A percentile compares a stretch with the other conserved stretches of the same genome.
Conservation (phyloP, 1,284 basidiomycete genomes). For the Melampsora americana region DNA sequence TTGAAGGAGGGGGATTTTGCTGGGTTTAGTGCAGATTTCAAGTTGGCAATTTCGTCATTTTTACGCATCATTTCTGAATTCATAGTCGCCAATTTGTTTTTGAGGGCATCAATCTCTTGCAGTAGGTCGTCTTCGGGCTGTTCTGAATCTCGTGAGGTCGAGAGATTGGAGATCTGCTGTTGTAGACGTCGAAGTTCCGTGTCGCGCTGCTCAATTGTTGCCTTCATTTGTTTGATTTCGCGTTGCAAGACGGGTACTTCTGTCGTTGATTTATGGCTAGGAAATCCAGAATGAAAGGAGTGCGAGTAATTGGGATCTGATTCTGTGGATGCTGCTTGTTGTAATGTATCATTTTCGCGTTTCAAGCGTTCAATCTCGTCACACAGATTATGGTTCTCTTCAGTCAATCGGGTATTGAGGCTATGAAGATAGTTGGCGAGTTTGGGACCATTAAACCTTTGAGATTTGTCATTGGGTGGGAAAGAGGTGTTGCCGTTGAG, state of each 20-base stretch:
- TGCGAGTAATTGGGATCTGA: not conserved
- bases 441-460: conserved; percentile 73
- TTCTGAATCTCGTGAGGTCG: conserved; percentile 57
- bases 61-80: conserved; percentile 55
- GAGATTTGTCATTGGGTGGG: conserved; percentile 59
- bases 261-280: not conserved
- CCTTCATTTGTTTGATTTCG: conserved; percentile 20
- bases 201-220: conserved; percentile 33
- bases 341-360: conserved; percentile 64
- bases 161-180: conserved; percentile 55
- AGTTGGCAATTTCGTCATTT: conserved; percentile 50
- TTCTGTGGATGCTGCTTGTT: conserved; percentile 44
- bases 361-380: conserved; percentile 59
- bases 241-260: conserved; percentile 21
- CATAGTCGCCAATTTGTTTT: conserved; percentile 56
- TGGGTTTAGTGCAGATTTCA: conserved; percentile 12
- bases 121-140: not conserved
- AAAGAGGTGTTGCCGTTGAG: conserved; percentile 71
- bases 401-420: conserved; percentile 70
- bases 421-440: conserved; percentile 76
- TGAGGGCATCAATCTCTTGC: conserved; percentile 57
- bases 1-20: conserved; percentile 24
- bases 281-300: not conserved
- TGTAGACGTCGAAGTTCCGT: conserved; percentile 39
- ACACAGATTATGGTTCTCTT: conserved; percentile 69